Evolutionary conservation across 768 basidiomycete species (phyloP).

Genomic region (Russula sp.): DNA sequence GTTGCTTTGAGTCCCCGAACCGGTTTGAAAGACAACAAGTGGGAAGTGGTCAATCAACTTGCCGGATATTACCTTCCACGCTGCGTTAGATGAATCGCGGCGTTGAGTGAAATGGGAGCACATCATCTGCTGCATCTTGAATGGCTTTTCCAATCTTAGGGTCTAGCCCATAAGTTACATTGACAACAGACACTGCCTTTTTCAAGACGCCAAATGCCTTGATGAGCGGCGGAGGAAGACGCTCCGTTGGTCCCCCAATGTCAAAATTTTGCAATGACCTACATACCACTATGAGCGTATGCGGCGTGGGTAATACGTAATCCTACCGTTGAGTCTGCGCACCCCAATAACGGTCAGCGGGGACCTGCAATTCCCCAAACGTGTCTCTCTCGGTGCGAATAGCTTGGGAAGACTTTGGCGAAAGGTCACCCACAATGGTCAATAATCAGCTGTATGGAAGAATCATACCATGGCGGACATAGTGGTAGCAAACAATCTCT

Average conservation of each 20-base stretch:
- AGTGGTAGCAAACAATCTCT: conserved; percentile 32
- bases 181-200: conserved; percentile 92
- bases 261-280: conserved; percentile 97
- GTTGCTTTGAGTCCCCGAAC: conserved; percentile 97
- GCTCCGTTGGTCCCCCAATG: conserved; percentile 91
- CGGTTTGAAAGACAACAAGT: conserved; percentile 98
- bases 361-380: conserved; percentile 91
- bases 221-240: conserved; percentile 91
- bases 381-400: conserved; percentile 88
- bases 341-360: conserved; percentile 90
- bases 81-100: not conserved
- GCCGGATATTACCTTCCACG: conserved; percentile 85
- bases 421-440: not conserved
- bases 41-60: conserved; percentile 95
- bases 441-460: not conserved
- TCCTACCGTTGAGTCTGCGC: conserved; percentile 91
- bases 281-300: conserved; percentile 6
- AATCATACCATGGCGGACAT: conserved; percentile 34
- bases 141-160: conserved; percentile 84
- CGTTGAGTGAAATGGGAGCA: conserved; percentile 30
- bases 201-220: conserved; percentile 97
- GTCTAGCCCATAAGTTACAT: conserved; percentile 86
- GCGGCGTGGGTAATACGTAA: not conserved
- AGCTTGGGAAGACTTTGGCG: conserved; percentile 39
- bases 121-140: conserved; percentile 90